Percentiles rank a stretch among this genome's conserved stretches.
These are phyloP conservation scores for Euptelea pleiosperma DNA, from an alignment of 164 flowering plant species.

Conservation along the genomic window DNA sequence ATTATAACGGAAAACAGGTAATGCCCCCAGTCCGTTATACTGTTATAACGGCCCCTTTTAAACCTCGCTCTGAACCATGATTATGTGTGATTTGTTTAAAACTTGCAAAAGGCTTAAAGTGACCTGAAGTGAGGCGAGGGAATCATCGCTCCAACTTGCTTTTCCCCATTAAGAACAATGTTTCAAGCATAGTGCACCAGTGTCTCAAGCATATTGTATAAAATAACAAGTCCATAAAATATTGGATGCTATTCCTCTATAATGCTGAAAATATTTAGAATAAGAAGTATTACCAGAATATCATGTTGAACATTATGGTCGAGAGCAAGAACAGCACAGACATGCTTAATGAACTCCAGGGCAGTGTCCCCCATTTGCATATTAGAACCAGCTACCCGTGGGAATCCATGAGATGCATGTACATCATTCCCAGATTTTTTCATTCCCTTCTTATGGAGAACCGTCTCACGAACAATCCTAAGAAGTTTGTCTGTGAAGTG, in stretches of 20 bases:
- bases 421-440: slow-evolving; percentile 31
- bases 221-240: not conserved
- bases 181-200: too few species aligned
- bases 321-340: slow-evolving; percentile 84
- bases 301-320: slow-evolving; percentile 90
- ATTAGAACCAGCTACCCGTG: slow-evolving; percentile 28
- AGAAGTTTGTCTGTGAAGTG: slow-evolving; percentile 75
- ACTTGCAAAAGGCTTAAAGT: too few species aligned
- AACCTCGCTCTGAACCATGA: too few species aligned
- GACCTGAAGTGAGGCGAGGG: too few species aligned
- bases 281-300: slow-evolving; percentile 57
- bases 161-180: too few species aligned
- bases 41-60: too few species aligned
- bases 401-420: slow-evolving; percentile 22
- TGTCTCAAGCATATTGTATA: too few species aligned
- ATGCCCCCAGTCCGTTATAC: too few species aligned
- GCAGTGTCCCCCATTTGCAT: slow-evolving; percentile 64
- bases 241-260: not conserved
- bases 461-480: slow-evolving; percentile 55
- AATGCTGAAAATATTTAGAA: not conserved
- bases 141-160: too few species aligned
- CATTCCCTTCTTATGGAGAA: slow-evolving; percentile 44
- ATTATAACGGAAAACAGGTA: too few species aligned
- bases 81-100: too few species aligned
- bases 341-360: slow-evolving; percentile 86